phyloP scores from a whole-genome alignment of 2,329 filamentous ascomycete species.

The Penicillium sp. region DNA sequence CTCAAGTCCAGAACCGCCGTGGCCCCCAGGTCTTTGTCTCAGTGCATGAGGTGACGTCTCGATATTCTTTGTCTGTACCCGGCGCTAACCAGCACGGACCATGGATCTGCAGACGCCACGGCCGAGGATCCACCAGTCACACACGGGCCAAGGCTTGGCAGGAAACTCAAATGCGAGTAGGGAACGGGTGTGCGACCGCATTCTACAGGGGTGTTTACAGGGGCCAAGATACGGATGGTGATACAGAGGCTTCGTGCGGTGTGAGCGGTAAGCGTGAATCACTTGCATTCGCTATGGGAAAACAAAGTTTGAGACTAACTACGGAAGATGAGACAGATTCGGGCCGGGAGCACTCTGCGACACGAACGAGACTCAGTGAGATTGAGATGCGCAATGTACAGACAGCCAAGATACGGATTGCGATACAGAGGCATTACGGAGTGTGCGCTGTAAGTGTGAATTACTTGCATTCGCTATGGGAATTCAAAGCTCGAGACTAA shows the following conservation, averaged over 20 bases:
- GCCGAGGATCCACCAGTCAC: neutral
- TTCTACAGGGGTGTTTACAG: neutral
- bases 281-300: constrained; percentile 9
- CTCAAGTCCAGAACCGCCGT: neutral
- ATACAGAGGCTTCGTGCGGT: too few species aligned
- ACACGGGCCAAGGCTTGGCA: constrained; percentile 4
- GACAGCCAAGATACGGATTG: neutral
- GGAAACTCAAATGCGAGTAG: neutral
- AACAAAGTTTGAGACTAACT: constrained; percentile 6
- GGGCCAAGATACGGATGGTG: neutral
- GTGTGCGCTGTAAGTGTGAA: neutral
- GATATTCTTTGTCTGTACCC: constrained; percentile 6
- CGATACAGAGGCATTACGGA: too few species aligned
- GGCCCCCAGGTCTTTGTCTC: neutral
- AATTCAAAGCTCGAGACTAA: constrained; percentile 7
- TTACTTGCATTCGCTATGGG: constrained; percentile 9
- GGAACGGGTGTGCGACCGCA: neutral
- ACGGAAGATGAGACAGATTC: neutral
- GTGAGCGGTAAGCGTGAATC: neutral
- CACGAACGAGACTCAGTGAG: neutral
- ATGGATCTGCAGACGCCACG: neutral
- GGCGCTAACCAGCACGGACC: constrained; percentile 2
- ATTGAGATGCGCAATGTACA: constrained; percentile 6
- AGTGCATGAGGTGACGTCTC: constrained; percentile 7
- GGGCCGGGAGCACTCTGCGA: neutral